Base-by-base conservation (phyloP, 148 eudicot species). In the Heliosperma pusillum region DNA sequence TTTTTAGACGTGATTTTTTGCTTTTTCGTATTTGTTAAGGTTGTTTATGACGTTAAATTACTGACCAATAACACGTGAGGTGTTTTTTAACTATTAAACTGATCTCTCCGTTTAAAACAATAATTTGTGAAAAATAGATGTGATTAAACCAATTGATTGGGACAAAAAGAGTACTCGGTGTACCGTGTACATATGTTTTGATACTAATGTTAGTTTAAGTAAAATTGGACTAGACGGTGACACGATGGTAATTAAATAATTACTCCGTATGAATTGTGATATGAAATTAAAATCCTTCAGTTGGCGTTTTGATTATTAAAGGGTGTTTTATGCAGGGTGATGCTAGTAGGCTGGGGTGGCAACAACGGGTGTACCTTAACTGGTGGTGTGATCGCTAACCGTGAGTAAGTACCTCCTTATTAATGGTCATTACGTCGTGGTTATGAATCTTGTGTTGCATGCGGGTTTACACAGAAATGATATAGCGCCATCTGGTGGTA, bases 311-410 rank as follows among this genome's bases (percentile, higher is more conserved):
- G 53, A 47, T 9, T 47, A 9, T 11, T 7, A 10, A 10, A 47
- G 16, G 15, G 1, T 50, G 55, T 50, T 50, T 12, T 20, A 21
- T n/a, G 69, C 50, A 91, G 98, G 87, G 97, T 95, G 80, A 89
- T 95, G 98, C 88, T 95, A 26, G 98, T 95, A 50, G 98, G 98
- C 19, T 95, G 98, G 98, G 97, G 98, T 71, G 97, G 98, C 33
- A 95, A 95, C 90, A 95, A 95, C 76, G 98, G 98, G 7, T 90
- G 89, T 6, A 89, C 97, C 17, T 87, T 95, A 21, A 95, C 94
- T 52, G 98, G 80, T 78, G 98, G 97, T 76, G 97, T 95, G 12
- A 90, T 95, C 64, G 98, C 98, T 1, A 95, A 95, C 76, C 84
- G 92, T 30, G 92, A 95, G 98, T 95, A 78, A 84, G 96, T 81